Evolutionary conservation across 805 yeast genomes (phyloP).

Genomic region (Ogataea nakhonphanomensis): DNA sequence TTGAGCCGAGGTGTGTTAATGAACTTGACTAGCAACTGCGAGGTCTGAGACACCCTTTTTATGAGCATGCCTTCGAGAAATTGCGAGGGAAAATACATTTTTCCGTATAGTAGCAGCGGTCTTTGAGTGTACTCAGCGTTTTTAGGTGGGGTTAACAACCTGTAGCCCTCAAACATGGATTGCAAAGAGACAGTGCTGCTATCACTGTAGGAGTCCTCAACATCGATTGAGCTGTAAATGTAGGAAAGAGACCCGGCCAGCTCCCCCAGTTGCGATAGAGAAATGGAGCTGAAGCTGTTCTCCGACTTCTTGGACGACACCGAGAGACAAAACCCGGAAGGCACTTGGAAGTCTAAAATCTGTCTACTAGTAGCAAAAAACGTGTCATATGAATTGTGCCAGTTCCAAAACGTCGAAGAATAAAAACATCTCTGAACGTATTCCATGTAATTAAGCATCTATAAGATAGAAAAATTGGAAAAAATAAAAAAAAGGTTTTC

Average conservation of each 20-base stretch:
- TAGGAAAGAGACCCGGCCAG: conserved; percentile 84
- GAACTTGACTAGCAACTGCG: conserved; percentile 71
- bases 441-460: conserved; percentile 84
- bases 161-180: conserved; percentile 67
- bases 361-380: conserved; percentile 68
- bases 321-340: conserved; percentile 61
- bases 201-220: conserved; percentile 44
- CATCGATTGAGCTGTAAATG: conserved; percentile 61
- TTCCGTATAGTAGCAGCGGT: conserved; percentile 67
- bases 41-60: conserved; percentile 51
- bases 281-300: conserved; percentile 67
- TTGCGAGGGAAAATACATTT: conserved; percentile 84
- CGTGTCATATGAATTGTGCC: conserved; percentile 72
- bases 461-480: background rate
- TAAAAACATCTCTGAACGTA: conserved; percentile 73
- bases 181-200: conserved; percentile 56
- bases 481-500: conserved; percentile 1
- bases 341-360: conserved; percentile 70
- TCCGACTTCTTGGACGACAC: conserved; percentile 69
- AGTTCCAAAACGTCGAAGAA: conserved; percentile 70
- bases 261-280: conserved; percentile 57
- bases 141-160: conserved; percentile 35
- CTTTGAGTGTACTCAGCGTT: conserved; percentile 6
- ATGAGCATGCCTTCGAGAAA: conserved; percentile 85
- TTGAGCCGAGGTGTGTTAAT: conserved; percentile 51